Percentiles rank a stretch among this genome's conserved stretches.
Conservation (phyloP, 192 early-diverging fungal genomes). For the Helicostylum pulchrum region DNA sequence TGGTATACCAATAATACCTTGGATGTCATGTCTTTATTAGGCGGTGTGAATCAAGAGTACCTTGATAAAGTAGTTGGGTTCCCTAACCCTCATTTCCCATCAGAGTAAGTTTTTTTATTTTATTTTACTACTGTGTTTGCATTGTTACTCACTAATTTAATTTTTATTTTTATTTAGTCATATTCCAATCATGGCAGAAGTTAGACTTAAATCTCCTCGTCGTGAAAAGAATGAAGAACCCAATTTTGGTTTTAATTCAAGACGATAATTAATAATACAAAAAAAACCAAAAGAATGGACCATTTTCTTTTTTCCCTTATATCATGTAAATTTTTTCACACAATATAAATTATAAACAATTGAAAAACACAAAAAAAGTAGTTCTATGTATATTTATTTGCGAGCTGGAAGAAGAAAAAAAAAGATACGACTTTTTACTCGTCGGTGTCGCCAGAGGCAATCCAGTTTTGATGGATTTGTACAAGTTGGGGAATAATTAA, state of each 20-base stretch:
- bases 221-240: constrained; percentile 27
- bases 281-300: no score
- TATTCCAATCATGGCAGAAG: constrained; percentile 70
- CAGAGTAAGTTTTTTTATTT: constrained; percentile 47
- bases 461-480: constrained; percentile 65
- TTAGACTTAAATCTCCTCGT: constrained; percentile 53
- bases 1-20: constrained; percentile 85
- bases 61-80: constrained; percentile 79
- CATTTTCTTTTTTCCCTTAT: no score
- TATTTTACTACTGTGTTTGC: not conserved
- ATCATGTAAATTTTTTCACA: no score
- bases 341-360: no score
- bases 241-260: constrained; percentile 15
- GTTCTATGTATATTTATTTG: no score
- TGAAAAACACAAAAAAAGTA: no score
- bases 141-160: not conserved
- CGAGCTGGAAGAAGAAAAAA: not conserved
- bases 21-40: constrained; percentile 74
- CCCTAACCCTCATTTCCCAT: constrained; percentile 87
- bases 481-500: constrained; percentile 71
- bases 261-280: no score
- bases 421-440: not conserved
- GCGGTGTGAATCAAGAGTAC: constrained; percentile 79
- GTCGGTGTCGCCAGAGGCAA: constrained; percentile 20
- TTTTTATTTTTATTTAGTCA: constrained; percentile 37